phyloP scores from a whole-genome alignment of 1,284 basidiomycete species.

The Puccinia polysora region DNA sequence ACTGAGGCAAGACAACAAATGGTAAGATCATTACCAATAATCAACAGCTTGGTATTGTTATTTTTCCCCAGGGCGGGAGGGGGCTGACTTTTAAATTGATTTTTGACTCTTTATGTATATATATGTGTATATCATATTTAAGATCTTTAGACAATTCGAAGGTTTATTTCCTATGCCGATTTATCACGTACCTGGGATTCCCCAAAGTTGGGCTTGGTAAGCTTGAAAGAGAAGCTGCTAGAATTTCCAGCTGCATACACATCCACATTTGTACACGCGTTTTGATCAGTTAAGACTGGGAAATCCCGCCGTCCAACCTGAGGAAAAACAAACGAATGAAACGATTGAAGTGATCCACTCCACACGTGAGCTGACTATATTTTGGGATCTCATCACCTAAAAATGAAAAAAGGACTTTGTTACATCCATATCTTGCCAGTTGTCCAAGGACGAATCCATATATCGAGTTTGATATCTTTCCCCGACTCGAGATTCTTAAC shows the following conservation, averaged over 20 bases:
- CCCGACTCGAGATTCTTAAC: conserved; percentile 59
- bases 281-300: no score
- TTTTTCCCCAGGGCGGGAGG: no score
- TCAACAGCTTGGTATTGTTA: no score
- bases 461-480: conserved; percentile 60
- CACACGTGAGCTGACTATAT: no score
- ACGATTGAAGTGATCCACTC: no score
- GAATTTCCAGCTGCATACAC: no score
- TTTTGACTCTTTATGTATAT: background rate
- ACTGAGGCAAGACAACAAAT: conserved; percentile 67
- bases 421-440: conserved; percentile 60
- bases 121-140: background rate
- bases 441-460: conserved; percentile 62
- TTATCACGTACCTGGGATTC: conserved; percentile 6
- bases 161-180: conserved; percentile 63
- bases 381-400: no score
- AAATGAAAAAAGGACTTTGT: conserved; percentile 62
- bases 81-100: background rate
- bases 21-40: no score
- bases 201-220: conserved; percentile 35
- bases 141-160: conserved; percentile 62
- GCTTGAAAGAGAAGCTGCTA: background rate
- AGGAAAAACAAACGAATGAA: no score
- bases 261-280: no score
- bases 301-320: no score